Evolutionary conservation across 2,329 filamentous ascomycete genomes (phyloP), one percentile per base, ranked within the genome.

Genomic region (Aspergillus ustus): DNA sequence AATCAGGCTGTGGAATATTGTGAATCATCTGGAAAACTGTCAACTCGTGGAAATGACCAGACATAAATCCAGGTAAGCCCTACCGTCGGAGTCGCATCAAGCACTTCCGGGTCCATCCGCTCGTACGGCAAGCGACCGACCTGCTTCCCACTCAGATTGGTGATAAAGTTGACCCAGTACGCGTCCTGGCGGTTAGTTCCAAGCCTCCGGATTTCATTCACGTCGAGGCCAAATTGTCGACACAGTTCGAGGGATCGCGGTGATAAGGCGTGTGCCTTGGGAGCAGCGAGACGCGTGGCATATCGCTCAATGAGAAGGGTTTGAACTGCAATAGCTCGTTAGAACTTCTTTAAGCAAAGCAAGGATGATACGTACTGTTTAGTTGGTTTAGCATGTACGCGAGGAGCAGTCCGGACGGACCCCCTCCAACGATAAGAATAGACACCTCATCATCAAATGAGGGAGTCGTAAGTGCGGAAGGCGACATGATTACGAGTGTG

Each of bases 81-180:
- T 50, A 73, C 75, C 53, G 75, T 71, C 5, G 76, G 75, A 4
- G 77, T 79, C 40, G 72, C 65, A 15, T 77, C 66, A 29, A 79
- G 63, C 4, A 78, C 75, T 5, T 44, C 63, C 4, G 54, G 46
- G 29, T 70, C 68, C 68, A 70, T 69, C 9, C 66, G 57, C 57
- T 70, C 67, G 55, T 68, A 69, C 1, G 77, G 77, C 13, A 80
- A 60, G 7, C 68, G 65, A 3, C 77, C 77, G 17, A 80, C 74
- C 25, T 68, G 69, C 25, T 75, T 68, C 1, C 76, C 76, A 45
- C 67, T 72, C 40, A 80, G 63, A 52, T 72, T 77, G 1, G 76
- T 79, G 11, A 79, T 64, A 52, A 80, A 79, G 59, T 78, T 78
- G 9, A 79, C 77, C 76, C 76, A 80, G 57, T 69, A 76, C 0